phyloP scores from a whole-genome alignment of 169 alveolate genomes.

The Plasmodium cynomolgi region DNA sequence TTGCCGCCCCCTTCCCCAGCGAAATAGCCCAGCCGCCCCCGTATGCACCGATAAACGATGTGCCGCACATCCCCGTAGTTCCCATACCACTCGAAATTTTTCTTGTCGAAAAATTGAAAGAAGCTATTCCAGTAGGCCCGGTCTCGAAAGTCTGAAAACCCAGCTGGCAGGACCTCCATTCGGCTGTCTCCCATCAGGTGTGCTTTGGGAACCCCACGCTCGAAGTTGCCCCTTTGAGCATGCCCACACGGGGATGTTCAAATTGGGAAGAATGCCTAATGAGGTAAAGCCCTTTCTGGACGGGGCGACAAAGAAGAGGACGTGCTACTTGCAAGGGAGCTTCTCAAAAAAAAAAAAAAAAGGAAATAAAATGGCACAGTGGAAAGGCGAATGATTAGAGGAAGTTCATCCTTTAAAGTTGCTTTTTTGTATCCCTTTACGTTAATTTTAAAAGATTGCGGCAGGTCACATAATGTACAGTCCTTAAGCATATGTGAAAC shows the following conservation, averaged over 20 bases:
- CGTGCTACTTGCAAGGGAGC: not conserved
- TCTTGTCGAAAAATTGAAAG: constrained; percentile 77
- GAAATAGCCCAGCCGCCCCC: constrained; percentile 22
- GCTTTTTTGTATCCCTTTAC: not conserved
- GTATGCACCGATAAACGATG: constrained; percentile 42
- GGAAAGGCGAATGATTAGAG: not conserved
- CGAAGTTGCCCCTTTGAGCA: not conserved
- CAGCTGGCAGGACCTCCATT: constrained; percentile 73
- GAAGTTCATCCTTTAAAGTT: not conserved
- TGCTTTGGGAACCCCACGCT: not conserved
- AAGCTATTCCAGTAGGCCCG: constrained; percentile 82
- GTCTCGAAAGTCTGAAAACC: constrained; percentile 80
- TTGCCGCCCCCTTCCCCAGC: not conserved
- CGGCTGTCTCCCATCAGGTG: not conserved
- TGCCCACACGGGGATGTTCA: not conserved
- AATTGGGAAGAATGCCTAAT: not conserved
- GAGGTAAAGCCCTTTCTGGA: not conserved
- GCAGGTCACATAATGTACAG: not conserved
- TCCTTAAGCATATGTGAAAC: not conserved
- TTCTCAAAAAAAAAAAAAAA: too few relatives aligned
- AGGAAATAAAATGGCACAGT: not conserved
- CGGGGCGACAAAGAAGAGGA: not conserved
- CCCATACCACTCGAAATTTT: constrained; percentile 85
- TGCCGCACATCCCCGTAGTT: constrained; percentile 73
- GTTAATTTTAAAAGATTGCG: not conserved